Conservation (phyloP, 2,329 filamentous ascomycete species). For the Aspergillus neoniger region DNA sequence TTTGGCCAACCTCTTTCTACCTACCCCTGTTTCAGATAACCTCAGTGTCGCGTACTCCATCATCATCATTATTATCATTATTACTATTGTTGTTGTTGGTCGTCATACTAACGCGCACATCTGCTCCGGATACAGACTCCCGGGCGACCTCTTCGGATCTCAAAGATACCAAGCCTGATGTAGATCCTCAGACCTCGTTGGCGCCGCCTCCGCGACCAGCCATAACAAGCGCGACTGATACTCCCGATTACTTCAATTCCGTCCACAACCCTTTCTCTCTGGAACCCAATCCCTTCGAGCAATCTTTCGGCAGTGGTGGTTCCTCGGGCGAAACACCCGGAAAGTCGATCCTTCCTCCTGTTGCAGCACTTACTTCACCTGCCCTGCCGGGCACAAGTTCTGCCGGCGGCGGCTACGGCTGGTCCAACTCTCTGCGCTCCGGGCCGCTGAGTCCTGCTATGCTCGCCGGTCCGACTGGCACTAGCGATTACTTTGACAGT, state of each 20-base stretch:
- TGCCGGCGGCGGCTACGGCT: slow-evolving; percentile 70
- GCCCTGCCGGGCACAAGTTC: slow-evolving; percentile 75
- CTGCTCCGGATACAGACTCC: slow-evolving; percentile 27
- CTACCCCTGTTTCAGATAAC: not conserved
- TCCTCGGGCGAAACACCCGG: slow-evolving; percentile 74
- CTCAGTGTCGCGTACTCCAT: slow-evolving; percentile 7
- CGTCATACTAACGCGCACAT: slow-evolving; percentile 26
- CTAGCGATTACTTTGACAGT: slow-evolving; percentile 87
- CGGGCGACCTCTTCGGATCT: slow-evolving; percentile 35
- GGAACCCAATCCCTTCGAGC: slow-evolving; percentile 96
- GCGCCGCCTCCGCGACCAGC: slow-evolving; percentile 67
- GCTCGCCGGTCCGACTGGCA: slow-evolving; percentile 75
- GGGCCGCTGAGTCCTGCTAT: slow-evolving; percentile 96
- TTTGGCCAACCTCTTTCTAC: slow-evolving; percentile 14
- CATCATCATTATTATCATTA: too few relatives aligned
- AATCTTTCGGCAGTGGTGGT: slow-evolving; percentile 69
- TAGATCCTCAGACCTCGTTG: slow-evolving; percentile 65
- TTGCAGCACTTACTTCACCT: slow-evolving; percentile 87
- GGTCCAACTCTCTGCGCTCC: slow-evolving; percentile 83
- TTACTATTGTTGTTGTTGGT: not conserved
- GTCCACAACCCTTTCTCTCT: slow-evolving; percentile 56
- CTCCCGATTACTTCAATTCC: slow-evolving; percentile 69
- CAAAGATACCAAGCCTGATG: slow-evolving; percentile 47
- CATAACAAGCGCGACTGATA: slow-evolving; percentile 55
- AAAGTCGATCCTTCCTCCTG: slow-evolving; percentile 78